phyloP scores from a whole-genome alignment of 2,329 filamentous ascomycete species.

The Colletotrichum musae region DNA sequence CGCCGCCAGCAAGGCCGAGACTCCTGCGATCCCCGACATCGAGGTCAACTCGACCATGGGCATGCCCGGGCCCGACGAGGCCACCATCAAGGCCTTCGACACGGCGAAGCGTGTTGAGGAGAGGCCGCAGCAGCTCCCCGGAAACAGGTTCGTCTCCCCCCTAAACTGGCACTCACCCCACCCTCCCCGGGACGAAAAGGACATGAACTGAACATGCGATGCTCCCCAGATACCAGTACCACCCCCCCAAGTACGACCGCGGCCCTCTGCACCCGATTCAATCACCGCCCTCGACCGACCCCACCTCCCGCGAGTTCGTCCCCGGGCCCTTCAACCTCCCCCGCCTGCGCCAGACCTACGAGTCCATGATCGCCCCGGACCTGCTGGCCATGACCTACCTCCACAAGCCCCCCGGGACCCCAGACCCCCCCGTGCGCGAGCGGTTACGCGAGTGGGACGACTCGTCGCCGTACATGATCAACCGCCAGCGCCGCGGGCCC shows the following conservation, averaged over 20 bases:
- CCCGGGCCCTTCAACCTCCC: constrained; percentile 93
- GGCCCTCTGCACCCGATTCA: constrained; percentile 95
- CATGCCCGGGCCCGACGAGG: constrained; percentile 57
- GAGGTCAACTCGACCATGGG: constrained; percentile 66
- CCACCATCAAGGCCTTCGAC: constrained; percentile 57
- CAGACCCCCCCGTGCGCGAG: constrained; percentile 66
- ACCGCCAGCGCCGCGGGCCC: constrained; percentile 86
- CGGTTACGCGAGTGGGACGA: constrained; percentile 89
- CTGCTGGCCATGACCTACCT: constrained; percentile 90
- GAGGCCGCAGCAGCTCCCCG: constrained; percentile 58
- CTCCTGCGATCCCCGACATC: constrained; percentile 60
- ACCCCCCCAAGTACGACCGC: constrained; percentile 93
- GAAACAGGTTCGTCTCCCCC: constrained; percentile 59
- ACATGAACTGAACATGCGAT: constrained; percentile 32
- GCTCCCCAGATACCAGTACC: constrained; percentile 84
- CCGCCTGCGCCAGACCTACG: constrained; percentile 90
- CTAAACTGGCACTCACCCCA: background rate
- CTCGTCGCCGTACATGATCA: constrained; percentile 94
- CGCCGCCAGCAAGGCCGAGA: constrained; percentile 52
- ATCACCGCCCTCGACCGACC: constrained; percentile 88
- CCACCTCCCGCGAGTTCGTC: constrained; percentile 87
- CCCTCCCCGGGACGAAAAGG: constrained; percentile 38
- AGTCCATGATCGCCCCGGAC: constrained; percentile 88
- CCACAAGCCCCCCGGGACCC: constrained; percentile 85
- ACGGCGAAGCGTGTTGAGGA: constrained; percentile 53